These are phyloP conservation scores for Termitomyces sp. DNA, from an alignment of 768 basidiomycete genomes.

Conservation along the genomic window DNA sequence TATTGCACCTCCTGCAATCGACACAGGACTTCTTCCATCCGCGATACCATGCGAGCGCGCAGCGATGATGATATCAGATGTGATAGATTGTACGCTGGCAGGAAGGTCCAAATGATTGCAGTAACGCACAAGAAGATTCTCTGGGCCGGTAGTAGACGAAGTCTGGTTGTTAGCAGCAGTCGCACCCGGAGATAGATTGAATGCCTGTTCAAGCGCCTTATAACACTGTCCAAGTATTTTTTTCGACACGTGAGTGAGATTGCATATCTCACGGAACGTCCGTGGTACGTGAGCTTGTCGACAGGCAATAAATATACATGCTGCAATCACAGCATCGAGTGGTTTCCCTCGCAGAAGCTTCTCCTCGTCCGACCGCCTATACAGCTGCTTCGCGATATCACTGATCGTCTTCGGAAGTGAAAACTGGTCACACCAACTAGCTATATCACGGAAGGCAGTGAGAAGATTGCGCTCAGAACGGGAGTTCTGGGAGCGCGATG, in stretches of 20 bases:
- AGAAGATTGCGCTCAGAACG: constrained; percentile 83
- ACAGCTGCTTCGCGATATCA: constrained; percentile 95
- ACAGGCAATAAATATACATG: constrained; percentile 97
- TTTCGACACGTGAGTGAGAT: constrained; percentile 90
- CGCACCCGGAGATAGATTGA: constrained; percentile 82
- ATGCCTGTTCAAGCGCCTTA: constrained; percentile 82
- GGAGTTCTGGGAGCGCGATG: constrained; percentile 71
- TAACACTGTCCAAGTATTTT: constrained; percentile 93
- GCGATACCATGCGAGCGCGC: constrained; percentile 84
- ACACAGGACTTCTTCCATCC: constrained; percentile 91
- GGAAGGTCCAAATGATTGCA: constrained; percentile 90
- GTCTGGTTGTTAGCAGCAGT: constrained; percentile 40
- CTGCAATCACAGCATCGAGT: constrained; percentile 89
- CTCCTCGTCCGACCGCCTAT: constrained; percentile 96
- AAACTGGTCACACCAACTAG: constrained; percentile 93
- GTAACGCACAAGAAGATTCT: constrained; percentile 87
- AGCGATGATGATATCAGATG: constrained; percentile 74
- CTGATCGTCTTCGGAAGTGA: constrained; percentile 89
- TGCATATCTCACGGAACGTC: constrained; percentile 94
- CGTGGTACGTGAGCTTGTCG: constrained; percentile 92
- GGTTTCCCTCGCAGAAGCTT: constrained; percentile 89
- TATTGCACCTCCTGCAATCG: constrained; percentile 97
- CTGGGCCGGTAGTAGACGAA: constrained; percentile 61
- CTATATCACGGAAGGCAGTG: constrained; percentile 86
- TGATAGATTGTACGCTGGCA: constrained; percentile 75